A percentile compares a stretch with the other conserved stretches of the same genome.
These are phyloP conservation scores for Kodamaea anthophila DNA, from an alignment of 1,139 yeast genomes.

Conservation along the genomic window DNA sequence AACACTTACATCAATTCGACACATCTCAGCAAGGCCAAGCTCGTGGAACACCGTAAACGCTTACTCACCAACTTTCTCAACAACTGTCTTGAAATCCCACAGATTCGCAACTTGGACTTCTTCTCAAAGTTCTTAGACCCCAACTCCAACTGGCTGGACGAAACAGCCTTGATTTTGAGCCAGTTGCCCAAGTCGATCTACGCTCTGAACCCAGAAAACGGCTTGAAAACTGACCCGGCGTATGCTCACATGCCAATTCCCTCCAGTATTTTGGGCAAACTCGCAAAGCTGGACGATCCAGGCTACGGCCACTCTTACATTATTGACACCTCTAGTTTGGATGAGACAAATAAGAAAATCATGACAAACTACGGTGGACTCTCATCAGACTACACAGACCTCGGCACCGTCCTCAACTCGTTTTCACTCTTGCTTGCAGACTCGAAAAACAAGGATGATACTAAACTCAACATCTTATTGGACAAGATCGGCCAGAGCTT, in stretches of 20 bases:
- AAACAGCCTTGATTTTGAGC: slow-evolving; percentile 31
- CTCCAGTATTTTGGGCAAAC: slow-evolving; percentile 17
- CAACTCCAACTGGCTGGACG: slow-evolving; percentile 69
- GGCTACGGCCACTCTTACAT: slow-evolving; percentile 10
- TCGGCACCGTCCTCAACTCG: slow-evolving; percentile 68
- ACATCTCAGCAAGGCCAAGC: slow-evolving; percentile 34
- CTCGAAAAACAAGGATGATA: slow-evolving; percentile 20
- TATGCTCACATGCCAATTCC: slow-evolving; percentile 66
- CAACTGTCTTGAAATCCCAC: slow-evolving; percentile 58
- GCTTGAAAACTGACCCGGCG: slow-evolving; percentile 47
- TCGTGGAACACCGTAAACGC: slow-evolving; percentile 64
- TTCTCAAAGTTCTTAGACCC: slow-evolving; percentile 81
- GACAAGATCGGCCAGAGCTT: slow-evolving; percentile 79
- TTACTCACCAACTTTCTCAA: slow-evolving; percentile 73
- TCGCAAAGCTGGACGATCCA: background rate
- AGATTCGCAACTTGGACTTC: slow-evolving; percentile 53
- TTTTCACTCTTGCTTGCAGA: slow-evolving; percentile 61
- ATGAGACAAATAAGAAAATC: slow-evolving; percentile 60
- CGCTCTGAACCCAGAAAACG: slow-evolving; percentile 52
- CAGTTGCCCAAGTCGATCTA: slow-evolving; percentile 41
- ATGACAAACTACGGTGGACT: slow-evolving; percentile 59
- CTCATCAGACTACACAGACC: slow-evolving; percentile 60
- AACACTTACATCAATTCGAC: slow-evolving; percentile 33
- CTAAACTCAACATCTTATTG: slow-evolving; percentile 34
- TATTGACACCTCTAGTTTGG: slow-evolving; percentile 43